A percentile compares a stretch with the other conserved stretches of the same genome.
Conservation (phyloP, 1,284 basidiomycete genomes). For the Malassezia yamatoensis region DNA sequence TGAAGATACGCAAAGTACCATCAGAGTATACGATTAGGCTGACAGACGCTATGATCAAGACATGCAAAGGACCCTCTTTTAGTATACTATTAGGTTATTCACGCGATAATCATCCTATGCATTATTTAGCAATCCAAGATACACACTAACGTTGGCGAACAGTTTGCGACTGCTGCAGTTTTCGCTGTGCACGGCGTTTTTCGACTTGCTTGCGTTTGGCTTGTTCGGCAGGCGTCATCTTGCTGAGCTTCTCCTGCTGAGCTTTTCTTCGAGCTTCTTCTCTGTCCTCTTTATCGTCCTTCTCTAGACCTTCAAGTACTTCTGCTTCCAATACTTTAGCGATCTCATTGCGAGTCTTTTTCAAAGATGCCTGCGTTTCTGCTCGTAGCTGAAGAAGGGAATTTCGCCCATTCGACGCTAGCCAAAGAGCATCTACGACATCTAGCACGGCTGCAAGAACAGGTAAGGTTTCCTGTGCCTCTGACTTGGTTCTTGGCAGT, state of each 20-base stretch:
- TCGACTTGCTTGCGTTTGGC: slow-evolving; percentile 42
- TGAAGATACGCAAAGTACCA: too few species aligned
- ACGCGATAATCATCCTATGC: too few species aligned
- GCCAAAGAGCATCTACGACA: slow-evolving; percentile 35
- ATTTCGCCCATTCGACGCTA: slow-evolving; percentile 9
- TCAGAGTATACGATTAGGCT: too few species aligned
- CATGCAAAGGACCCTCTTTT: too few species aligned
- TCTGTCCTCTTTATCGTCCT: slow-evolving; percentile 33
- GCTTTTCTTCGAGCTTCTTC: slow-evolving; percentile 35
- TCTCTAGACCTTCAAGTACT: slow-evolving; percentile 22
- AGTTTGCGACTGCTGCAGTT: slow-evolving; percentile 21
- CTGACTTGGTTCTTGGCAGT: slow-evolving; percentile 21
- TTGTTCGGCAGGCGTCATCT: slow-evolving; percentile 40
- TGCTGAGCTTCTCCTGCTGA: slow-evolving; percentile 37
- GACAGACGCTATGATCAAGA: too few species aligned
- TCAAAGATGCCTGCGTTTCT: slow-evolving; percentile 27
- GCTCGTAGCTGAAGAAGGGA: slow-evolving; percentile 22
- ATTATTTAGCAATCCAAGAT: neutral
- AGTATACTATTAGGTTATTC: too few species aligned
- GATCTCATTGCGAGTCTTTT: slow-evolving; percentile 31
- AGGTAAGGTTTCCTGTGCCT: slow-evolving; percentile 22
- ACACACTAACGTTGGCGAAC: slow-evolving; percentile 6
- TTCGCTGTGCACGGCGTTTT: slow-evolving; percentile 37
- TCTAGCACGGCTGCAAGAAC: slow-evolving; percentile 35
- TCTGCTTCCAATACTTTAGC: slow-evolving; percentile 30